phyloP scores from a whole-genome alignment of 352 stramenopile genomes.

The Pseudoperonospora humuli region DNA sequence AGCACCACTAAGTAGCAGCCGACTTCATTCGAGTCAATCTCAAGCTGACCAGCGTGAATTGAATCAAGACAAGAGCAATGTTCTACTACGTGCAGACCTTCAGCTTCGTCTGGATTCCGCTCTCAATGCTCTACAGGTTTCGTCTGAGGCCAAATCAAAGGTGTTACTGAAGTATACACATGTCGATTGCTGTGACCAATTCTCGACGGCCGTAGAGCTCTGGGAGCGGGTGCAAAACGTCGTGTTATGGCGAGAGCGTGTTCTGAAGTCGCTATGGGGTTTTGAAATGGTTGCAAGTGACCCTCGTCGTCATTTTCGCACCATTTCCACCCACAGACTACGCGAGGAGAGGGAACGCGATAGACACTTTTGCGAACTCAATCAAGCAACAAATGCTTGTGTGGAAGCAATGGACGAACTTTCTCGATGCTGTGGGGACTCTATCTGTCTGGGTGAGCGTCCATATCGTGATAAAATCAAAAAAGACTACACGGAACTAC shows the following conservation, averaged over 20 bases:
- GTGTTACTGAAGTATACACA: conserved; percentile 78
- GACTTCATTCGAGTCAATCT: too few relatives aligned
- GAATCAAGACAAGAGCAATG: too few relatives aligned
- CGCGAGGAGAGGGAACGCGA: conserved; percentile 64
- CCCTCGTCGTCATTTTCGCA: conserved; percentile 57
- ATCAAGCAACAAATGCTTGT: conserved; percentile 39
- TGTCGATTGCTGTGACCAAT: conserved; percentile 44
- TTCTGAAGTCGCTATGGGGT: conserved; percentile 31
- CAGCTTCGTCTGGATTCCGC: conserved; percentile 55
- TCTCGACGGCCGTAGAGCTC: conserved; percentile 47
- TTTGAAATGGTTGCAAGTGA: conserved; percentile 63
- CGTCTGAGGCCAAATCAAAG: conserved; percentile 46
- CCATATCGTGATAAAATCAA: conserved; percentile 63
- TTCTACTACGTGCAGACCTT: conserved; percentile 49
- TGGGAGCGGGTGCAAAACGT: conserved; percentile 47
- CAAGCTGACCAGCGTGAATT: too few relatives aligned
- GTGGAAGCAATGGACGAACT: conserved; percentile 42
- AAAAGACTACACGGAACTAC: conserved; percentile 66
- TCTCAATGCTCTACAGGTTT: conserved; percentile 36
- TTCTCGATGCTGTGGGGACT: conserved; percentile 33
- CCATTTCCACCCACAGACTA: conserved; percentile 54
- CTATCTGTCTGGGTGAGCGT: conserved; percentile 32
- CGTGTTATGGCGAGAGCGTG: conserved; percentile 35
- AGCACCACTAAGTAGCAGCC: too few relatives aligned
- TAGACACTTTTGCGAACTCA: conserved; percentile 44